Base-by-base conservation (phyloP, 2,329 filamentous ascomycete genomes). In the Helminthosporium solani region DNA sequence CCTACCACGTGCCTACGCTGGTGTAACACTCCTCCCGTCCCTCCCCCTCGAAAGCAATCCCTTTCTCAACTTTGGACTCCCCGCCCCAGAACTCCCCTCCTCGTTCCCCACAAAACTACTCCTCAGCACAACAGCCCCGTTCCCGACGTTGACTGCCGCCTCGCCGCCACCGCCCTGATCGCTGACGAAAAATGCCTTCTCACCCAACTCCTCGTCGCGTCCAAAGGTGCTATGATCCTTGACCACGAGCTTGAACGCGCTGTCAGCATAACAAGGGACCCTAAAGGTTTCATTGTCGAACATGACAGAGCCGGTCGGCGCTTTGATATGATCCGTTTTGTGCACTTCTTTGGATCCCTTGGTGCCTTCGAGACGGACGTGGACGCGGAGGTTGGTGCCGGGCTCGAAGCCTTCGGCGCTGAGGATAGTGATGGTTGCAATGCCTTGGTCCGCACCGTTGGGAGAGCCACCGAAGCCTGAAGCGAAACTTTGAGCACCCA, bases 271-370 rank as follows among this genome's bases (percentile, higher is more conserved):
- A 71, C 90, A 95, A 9, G 79, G 76, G 18, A 87, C 78, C 62
- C 85, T 90, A 76, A 94, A 92, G 0, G 82, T 84, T 67, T 95
- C 89, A 40, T 78, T 74, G 7, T 74, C 67, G 15, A 75, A 78
- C 50, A 88, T 81, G n/a, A 66, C 63, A 20, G 51, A 52, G 1
- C 87, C 88, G 1, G 75, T 75, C 2, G 81, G 73, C 0, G 85
- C 80, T 70, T 96, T 96, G 74, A 88, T 82, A 54, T 94, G 87
- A 68, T 96, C 95, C 18, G 91, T 96, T 77, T 97, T 96, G 73
- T 91, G 85, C 36, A 99, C 76, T 36, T 87, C 82, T 74, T 94
- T 96, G 33, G 52, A 52, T 39, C 79, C 80, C 71, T 87, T 91
- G 37, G 83, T 73, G 3, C 78, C 75, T 27, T 88, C 66, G 56